Evolutionary conservation across 768 basidiomycete species (phyloP).

Genomic region (Flagelloscypha sp.): DNA sequence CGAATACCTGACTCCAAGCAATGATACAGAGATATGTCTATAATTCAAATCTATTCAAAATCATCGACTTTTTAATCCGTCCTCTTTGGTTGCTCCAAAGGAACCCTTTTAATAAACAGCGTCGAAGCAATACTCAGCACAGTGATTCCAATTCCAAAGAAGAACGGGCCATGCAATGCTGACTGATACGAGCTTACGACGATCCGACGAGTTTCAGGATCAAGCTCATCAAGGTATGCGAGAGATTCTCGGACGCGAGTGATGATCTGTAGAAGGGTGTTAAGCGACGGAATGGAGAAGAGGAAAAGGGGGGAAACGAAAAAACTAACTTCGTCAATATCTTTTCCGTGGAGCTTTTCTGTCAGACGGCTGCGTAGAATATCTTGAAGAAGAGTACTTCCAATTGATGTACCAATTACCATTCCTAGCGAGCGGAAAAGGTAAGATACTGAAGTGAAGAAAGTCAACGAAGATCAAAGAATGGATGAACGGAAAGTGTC

Average conservation of each 20-base stretch:
- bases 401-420: conserved; percentile 48
- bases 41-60: no score
- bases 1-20: no score
- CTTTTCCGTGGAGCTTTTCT: conserved; percentile 30
- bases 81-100: no score
- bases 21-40: no score
- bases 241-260: conserved; percentile 43
- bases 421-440: conserved; percentile 59
- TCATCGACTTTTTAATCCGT: no score
- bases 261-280: conserved; percentile 28
- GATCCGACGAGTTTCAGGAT: conserved; percentile 20
- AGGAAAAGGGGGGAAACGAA: background rate
- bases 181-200: conserved; percentile 13
- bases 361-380: conserved; percentile 37
- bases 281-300: background rate
- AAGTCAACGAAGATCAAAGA: conserved; percentile 1
- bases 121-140: no score
- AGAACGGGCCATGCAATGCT: conserved; percentile 20
- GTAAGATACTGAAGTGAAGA: conserved; percentile 38
- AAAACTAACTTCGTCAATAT: conserved; percentile 45
- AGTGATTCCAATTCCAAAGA: no score
- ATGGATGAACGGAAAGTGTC: conserved; percentile 6
- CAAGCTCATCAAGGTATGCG: conserved; percentile 35
- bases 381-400: conserved; percentile 48
- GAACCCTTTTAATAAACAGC: no score